A percentile compares a stretch with the other conserved stretches of the same genome.
These are phyloP conservation scores for Aspergillus tubingensis DNA, from an alignment of 2,329 filamentous ascomycete species.

Conservation along the genomic window DNA sequence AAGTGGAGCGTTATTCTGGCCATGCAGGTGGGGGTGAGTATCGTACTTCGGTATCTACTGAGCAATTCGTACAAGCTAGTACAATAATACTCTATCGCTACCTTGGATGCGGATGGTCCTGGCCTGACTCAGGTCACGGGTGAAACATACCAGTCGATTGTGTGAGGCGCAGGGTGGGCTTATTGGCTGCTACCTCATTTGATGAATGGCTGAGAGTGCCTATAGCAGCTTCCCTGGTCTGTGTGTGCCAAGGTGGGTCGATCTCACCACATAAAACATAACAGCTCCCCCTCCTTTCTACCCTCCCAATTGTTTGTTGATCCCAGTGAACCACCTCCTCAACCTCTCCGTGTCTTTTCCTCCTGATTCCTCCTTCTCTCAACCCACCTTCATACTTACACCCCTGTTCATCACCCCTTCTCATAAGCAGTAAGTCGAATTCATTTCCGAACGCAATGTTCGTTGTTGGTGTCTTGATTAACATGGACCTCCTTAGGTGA, in stretches of 20 bases:
- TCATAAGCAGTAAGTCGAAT: background rate
- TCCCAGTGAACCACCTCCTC: slow-evolving; percentile 11
- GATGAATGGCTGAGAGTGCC: slow-evolving; percentile 17
- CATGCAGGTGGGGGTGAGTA: background rate
- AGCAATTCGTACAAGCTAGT: background rate
- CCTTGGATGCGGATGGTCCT: slow-evolving; percentile 10
- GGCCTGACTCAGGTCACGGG: slow-evolving; percentile 18
- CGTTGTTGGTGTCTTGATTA: background rate
- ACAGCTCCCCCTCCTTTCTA: slow-evolving; percentile 25
- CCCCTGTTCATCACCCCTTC: background rate
- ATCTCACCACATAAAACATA: slow-evolving; percentile 34
- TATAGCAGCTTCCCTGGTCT: slow-evolving; percentile 30
- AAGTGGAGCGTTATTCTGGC: background rate
- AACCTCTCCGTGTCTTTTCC: background rate
- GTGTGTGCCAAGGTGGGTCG: slow-evolving; percentile 25
- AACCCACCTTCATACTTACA: slow-evolving; percentile 1
- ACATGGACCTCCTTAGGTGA: background rate
- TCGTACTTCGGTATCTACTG: background rate
- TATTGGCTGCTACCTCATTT: slow-evolving; percentile 26
- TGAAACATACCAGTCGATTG: slow-evolving; percentile 28
- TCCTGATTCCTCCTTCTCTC: slow-evolving; percentile 10
- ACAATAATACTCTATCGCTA: slow-evolving; percentile 5
- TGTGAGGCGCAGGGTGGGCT: slow-evolving; percentile 25
- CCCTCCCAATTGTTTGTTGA: slow-evolving; percentile 22
- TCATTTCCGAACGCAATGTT: background rate